These are phyloP conservation scores for Scleroderma bovista DNA, from an alignment of 768 basidiomycete species.

Conservation along the genomic window DNA sequence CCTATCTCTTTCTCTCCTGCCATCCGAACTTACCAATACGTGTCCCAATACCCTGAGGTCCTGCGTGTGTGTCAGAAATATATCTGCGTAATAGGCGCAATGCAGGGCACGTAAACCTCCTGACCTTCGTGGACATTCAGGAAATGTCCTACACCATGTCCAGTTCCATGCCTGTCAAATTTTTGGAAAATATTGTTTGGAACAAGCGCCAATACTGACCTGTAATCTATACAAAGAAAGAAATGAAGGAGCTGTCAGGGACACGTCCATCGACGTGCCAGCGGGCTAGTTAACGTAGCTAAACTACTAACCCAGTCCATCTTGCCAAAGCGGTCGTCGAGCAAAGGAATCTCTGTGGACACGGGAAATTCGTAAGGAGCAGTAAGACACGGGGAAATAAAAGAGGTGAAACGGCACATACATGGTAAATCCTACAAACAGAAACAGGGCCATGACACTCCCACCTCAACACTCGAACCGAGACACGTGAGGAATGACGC, in stretches of 20 bases:
- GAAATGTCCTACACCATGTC: constrained; percentile 93
- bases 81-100: too few species aligned
- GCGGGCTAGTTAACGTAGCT: constrained; percentile 1
- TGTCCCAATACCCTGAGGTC: constrained; percentile 51
- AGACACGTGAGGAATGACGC: constrained; percentile 13
- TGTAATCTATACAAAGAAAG: constrained; percentile 42
- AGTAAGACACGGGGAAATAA: background rate
- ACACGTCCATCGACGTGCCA: background rate
- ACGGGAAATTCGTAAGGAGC: background rate
- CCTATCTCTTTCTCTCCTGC: too few species aligned
- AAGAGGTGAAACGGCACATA: constrained; percentile 22
- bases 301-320: constrained; percentile 64
- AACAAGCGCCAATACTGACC: constrained; percentile 29
- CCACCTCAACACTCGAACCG: background rate
- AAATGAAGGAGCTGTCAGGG: background rate
- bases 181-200: constrained; percentile 6
- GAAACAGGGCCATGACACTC: background rate
- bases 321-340: constrained; percentile 73
- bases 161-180: constrained; percentile 72
- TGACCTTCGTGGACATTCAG: constrained; percentile 86
- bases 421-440: constrained; percentile 47
- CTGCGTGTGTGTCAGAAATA: constrained; percentile 25
- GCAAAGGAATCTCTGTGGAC: constrained; percentile 70
- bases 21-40: constrained; percentile 28
- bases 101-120: background rate